Evolutionary conservation across 805 yeast genomes (phyloP).

Genomic region (Maudiozyma barnettii): DNA sequence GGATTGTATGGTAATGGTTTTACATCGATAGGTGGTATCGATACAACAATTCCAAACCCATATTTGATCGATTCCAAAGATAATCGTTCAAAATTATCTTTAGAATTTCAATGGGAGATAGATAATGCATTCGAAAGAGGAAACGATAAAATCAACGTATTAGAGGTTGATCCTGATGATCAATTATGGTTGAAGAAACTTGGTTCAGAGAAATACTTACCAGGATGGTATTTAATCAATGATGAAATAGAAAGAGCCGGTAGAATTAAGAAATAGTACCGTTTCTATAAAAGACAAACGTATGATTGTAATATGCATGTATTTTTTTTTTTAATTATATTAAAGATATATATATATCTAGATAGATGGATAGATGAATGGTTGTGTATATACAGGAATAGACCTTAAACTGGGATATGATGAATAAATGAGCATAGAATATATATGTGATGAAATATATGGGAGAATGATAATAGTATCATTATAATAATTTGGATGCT

Average conservation of each 20-base stretch:
- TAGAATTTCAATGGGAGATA: constrained; percentile 22
- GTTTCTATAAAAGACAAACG: not conserved
- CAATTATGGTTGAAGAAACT: constrained; percentile 2
- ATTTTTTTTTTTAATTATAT: not conserved
- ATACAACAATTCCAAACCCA: constrained; percentile 68
- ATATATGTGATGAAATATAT: too few relatives aligned
- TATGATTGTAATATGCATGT: not conserved
- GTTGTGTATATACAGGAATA: not conserved
- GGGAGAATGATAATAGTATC: not conserved
- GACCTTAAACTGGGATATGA: not conserved
- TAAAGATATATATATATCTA: not conserved
- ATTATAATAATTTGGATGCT: not conserved
- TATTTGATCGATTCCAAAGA: constrained; percentile 27
- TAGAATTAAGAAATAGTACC: constrained; percentile 12
- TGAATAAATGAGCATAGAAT: not conserved
- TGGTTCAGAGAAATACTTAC: constrained; percentile 8
- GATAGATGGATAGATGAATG: not conserved
- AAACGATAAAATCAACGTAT: constrained; percentile 5
- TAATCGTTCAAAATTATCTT: not conserved
- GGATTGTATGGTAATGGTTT: constrained; percentile 71
- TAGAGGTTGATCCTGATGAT: constrained; percentile 9
- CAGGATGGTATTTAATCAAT: constrained; percentile 29
- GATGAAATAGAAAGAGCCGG: constrained; percentile 28
- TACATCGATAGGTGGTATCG: constrained; percentile 79
- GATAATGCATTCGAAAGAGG: constrained; percentile 9